Evolutionary conservation across 176 grass and related monocot species (phyloP), one percentile per base, ranked within the genome.

Genomic region (Tillandsia leiboldiana): DNA sequence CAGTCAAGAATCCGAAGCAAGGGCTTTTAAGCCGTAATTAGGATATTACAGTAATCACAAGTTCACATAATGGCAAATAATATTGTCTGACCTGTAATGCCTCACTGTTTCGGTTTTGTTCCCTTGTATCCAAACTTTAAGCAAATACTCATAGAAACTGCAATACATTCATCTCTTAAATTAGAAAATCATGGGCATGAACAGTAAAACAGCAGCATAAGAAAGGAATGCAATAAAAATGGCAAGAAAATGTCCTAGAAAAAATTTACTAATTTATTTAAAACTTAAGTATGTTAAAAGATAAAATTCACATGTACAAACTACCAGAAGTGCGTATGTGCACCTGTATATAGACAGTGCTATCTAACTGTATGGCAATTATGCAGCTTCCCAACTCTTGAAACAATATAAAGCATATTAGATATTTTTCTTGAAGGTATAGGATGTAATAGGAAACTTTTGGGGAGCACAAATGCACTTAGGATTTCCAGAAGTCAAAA

Each of bases 141-240:
- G 90, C 85, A 99, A 80, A 70, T 99, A 99, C 78, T 99, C 95
- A 48, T 99, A 99, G 73, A 99, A 99, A 79, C 95, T 99, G 90
- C 84, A 88, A 58, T 13, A 58, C 2, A 49, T 70, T 73, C 10
- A 29, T 50, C 10, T 33, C 23, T 54, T 26, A 8, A 52, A 22
- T 63, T 51, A 24, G 63, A 70, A 26, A 12, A 17, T 3, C 50
- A 4, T 50, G n/a, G 17, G 56, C 61, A 17, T 53, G 20, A 2
- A 17, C 26, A 76, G 64, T 28, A 10, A 66, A 66, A 22, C 14
- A 66, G 5, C 12, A 63, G 56, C 6, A 10, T 7, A 42, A 42
- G 8, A 42, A 6, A 42, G 33, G 6, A 8, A 42, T 7, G 4
- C 33, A 42, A 42, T 42, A 42, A 42, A 42, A 7, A 42, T 42